phyloP scores from a whole-genome alignment of 129 eudicot genomes.

The Tagetes erecta region DNA sequence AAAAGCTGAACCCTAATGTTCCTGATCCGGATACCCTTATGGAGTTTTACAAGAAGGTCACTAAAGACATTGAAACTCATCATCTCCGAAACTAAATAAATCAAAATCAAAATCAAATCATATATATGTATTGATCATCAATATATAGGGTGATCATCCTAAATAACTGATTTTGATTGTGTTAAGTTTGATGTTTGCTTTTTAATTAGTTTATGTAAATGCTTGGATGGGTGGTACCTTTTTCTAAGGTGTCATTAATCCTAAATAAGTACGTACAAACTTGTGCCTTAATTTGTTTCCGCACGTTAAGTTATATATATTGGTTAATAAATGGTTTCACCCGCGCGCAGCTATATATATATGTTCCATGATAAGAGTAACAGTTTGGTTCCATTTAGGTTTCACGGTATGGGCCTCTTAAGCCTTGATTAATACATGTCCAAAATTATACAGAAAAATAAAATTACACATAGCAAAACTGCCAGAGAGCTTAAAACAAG shows the following conservation, averaged over 20 bases:
- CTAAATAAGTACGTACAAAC: neutral
- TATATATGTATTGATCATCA: neutral
- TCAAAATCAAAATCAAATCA: neutral
- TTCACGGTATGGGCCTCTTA: too few species aligned
- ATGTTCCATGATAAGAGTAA: too few species aligned
- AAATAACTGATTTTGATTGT: conserved; percentile 15
- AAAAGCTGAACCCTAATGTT: conserved; percentile 27
- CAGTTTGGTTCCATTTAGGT: too few species aligned
- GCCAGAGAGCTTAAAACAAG: too few species aligned
- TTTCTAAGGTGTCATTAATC: neutral
- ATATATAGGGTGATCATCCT: conserved; percentile 1
- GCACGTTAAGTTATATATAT: too few species aligned
- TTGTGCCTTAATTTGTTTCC: too few species aligned
- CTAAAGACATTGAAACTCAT: conserved; percentile 31
- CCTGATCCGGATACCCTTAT: conserved; percentile 32
- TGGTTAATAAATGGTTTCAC: too few species aligned
- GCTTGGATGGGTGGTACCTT: neutral
- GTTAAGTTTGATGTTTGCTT: neutral
- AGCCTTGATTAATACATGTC: too few species aligned
- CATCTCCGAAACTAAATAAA: conserved; percentile 21
- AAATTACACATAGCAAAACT: too few species aligned
- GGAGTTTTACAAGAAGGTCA: conserved; percentile 25
- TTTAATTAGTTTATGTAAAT: neutral
- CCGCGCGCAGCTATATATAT: too few species aligned
- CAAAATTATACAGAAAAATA: too few species aligned